These are phyloP conservation scores for Flaveria trinervia DNA, from an alignment of 129 eudicot genomes.

Conservation along the genomic window DNA sequence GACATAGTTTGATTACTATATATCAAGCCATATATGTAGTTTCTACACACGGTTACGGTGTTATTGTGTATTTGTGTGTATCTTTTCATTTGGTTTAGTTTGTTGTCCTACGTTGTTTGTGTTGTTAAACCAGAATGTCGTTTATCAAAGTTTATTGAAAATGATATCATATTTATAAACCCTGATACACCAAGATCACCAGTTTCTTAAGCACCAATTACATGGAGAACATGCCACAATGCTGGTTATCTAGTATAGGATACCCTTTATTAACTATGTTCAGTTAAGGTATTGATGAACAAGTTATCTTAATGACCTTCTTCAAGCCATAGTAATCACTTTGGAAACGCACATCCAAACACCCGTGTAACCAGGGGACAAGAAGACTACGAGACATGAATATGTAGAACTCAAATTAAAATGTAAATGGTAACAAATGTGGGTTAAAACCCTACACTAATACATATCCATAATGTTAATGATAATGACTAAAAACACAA, in stretches of 20 bases:
- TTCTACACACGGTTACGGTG: constrained; percentile 11
- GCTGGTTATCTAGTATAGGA: neutral
- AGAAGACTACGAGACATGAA: neutral
- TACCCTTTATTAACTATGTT: neutral
- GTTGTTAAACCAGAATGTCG: neutral
- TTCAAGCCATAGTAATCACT: neutral
- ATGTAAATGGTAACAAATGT: neutral
- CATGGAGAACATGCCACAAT: neutral
- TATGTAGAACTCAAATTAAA: neutral
- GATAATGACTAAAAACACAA: neutral
- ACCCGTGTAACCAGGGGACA: neutral
- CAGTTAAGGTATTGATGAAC: neutral
- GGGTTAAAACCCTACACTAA: neutral
- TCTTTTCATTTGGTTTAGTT: neutral
- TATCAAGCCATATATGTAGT: neutral
- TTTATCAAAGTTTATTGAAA: neutral
- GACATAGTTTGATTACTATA: constrained; percentile 14
- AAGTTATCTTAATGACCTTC: neutral
- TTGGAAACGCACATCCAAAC: neutral
- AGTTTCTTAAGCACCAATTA: too few species aligned
- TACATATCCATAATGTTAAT: neutral
- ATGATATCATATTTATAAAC: neutral
- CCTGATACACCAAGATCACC: neutral
- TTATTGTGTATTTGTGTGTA: neutral
- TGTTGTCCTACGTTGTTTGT: neutral